Conservation (phyloP, 1,284 basidiomycete genomes). For the Boletellus sp. region DNA sequence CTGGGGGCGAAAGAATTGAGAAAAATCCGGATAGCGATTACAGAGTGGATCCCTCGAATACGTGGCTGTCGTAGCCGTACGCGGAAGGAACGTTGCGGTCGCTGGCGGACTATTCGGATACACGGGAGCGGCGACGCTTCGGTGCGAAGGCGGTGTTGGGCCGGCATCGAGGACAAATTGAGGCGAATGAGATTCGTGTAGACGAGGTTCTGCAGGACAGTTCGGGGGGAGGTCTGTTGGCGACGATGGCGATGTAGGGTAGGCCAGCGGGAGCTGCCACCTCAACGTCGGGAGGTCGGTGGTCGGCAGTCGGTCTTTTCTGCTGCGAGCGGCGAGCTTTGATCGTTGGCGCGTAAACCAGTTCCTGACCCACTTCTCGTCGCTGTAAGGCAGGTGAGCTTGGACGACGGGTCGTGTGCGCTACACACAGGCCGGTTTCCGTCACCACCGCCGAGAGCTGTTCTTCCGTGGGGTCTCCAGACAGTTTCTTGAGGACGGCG, state of each 20-base stretch:
- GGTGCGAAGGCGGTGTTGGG: not conserved
- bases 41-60: conserved; percentile 33
- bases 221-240: too few relatives aligned
- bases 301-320: conserved; percentile 1
- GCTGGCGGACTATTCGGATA: not conserved
- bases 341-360: conserved; percentile 33
- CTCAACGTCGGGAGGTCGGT: conserved; percentile 14
- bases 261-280: conserved; percentile 12
- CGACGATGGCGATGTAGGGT: too few relatives aligned
- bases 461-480: conserved; percentile 20
- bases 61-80: conserved; percentile 2
- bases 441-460: conserved; percentile 21
- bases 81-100: not conserved
- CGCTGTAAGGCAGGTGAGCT: conserved; percentile 14
- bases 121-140: conserved; percentile 2
- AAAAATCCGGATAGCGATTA: conserved; percentile 34
- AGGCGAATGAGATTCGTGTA: not conserved
- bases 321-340: conserved; percentile 14
- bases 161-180: not conserved
- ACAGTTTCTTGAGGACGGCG: conserved; percentile 26
- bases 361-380: conserved; percentile 28
- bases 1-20: conserved; percentile 28
- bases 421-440: conserved; percentile 33
- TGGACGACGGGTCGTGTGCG: conserved; percentile 2
- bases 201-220: not conserved